Evolutionary conservation across 192 early-diverging fungal species (phyloP).

Genomic region (Coemansia aciculifera): DNA sequence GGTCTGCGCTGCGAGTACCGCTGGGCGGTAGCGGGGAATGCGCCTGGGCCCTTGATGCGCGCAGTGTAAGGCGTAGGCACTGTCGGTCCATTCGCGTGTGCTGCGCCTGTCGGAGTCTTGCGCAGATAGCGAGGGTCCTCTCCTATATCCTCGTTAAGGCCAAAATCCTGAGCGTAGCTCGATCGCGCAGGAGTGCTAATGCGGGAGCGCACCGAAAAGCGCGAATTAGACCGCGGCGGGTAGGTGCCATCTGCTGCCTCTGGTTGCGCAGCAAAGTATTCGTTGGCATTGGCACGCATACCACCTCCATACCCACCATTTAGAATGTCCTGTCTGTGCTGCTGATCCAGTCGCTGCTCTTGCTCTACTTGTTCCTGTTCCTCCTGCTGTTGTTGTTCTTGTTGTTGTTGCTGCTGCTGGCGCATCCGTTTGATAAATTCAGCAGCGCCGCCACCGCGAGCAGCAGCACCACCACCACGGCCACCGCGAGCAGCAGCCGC

Average conservation of each 20-base stretch:
- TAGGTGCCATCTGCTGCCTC: not conserved
- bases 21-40: constrained; percentile 51
- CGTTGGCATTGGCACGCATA: not conserved
- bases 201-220: constrained; percentile 32
- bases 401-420: too few relatives aligned
- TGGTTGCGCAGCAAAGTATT: not conserved
- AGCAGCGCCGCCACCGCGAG: not conserved
- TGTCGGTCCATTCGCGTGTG: constrained; percentile 7
- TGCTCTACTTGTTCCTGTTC: not conserved
- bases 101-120: constrained; percentile 12
- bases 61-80: constrained; percentile 45
- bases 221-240: constrained; percentile 16
- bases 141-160: constrained; percentile 18
- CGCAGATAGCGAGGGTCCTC: constrained; percentile 16
- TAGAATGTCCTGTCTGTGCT: not conserved
- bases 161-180: constrained; percentile 38
- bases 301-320: not conserved
- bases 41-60: constrained; percentile 51
- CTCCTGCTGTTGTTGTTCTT: not conserved
- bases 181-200: constrained; percentile 31
- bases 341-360: not conserved
- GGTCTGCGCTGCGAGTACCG: constrained; percentile 48
- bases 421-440: not conserved
- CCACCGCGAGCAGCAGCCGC: not conserved
- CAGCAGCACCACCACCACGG: not conserved